These are phyloP conservation scores for Monosporascus sp. DNA, from an alignment of 2,329 filamentous ascomycete genomes.

Conservation along the genomic window DNA sequence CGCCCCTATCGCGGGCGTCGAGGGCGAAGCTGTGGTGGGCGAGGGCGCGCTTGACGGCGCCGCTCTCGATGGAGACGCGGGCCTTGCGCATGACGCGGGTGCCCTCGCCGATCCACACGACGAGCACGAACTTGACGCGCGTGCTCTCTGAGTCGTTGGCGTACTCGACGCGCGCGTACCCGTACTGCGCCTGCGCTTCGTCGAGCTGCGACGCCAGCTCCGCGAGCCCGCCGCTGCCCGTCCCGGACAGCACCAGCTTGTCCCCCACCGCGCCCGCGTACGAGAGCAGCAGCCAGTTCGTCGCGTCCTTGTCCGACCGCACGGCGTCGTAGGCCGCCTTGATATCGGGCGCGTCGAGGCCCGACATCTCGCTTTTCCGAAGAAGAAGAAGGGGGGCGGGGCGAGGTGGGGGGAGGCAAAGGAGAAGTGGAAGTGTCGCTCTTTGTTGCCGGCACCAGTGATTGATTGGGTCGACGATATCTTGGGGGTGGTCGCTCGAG, in stretches of 20 bases:
- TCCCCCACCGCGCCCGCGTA: conserved; percentile 51
- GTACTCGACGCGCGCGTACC: conserved; percentile 61
- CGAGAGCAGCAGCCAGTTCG: conserved; percentile 63
- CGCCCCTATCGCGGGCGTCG: conserved; percentile 53
- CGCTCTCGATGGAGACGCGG: conserved; percentile 61
- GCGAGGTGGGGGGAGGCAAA: no score
- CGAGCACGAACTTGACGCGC: conserved; percentile 61
- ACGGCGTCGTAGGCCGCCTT: conserved; percentile 61
- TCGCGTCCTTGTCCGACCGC: conserved; percentile 58
- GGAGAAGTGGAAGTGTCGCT: no score
- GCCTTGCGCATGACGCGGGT: conserved; percentile 67
- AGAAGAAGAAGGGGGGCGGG: neutral
- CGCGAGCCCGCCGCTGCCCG: conserved; percentile 53
- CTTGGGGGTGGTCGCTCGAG: no score
- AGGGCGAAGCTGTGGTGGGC: conserved; percentile 61
- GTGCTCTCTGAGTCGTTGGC: conserved; percentile 66
- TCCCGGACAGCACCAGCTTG: conserved; percentile 49
- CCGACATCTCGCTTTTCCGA: conserved; percentile 40
- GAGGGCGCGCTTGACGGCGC: conserved; percentile 58
- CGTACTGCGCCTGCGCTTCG: conserved; percentile 58
- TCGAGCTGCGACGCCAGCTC: conserved; percentile 54
- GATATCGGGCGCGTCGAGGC: conserved; percentile 53
- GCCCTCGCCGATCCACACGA: conserved; percentile 62
- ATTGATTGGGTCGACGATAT: neutral
- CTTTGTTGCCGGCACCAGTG: no score